Conservation (phyloP, 2,329 filamentous ascomycete species). For the Hypomyces rosellus region DNA sequence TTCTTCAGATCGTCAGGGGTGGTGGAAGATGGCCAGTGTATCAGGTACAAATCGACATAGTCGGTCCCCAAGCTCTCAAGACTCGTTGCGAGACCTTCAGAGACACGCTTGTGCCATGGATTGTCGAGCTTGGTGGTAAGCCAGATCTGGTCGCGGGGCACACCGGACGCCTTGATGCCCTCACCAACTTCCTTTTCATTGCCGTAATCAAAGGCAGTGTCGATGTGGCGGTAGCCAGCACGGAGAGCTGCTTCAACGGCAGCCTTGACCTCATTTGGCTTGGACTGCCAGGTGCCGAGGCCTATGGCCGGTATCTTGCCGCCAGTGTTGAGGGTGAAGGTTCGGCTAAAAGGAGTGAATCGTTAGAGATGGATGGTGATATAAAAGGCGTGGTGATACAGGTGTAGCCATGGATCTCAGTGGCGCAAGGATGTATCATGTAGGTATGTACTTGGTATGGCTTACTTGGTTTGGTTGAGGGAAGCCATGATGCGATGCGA, state of each 20-base stretch:
- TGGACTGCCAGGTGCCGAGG: slow-evolving; percentile 74
- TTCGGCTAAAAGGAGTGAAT: no score
- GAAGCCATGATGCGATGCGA: slow-evolving; percentile 7
- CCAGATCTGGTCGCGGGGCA: slow-evolving; percentile 62
- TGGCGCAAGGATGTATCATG: not conserved
- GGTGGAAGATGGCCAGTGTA: slow-evolving; percentile 65
- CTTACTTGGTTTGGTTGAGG: slow-evolving; percentile 9
- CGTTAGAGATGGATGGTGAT: no score
- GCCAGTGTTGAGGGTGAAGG: slow-evolving; percentile 67
- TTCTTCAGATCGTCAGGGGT: slow-evolving; percentile 58
- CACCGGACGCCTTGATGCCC: slow-evolving; percentile 57
- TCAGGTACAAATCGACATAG: slow-evolving; percentile 65
- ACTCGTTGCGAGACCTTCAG: slow-evolving; percentile 53
- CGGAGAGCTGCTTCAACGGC: slow-evolving; percentile 66
- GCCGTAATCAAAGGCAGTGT: slow-evolving; percentile 70
- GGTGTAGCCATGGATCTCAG: no score
- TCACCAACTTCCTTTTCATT: slow-evolving; percentile 66
- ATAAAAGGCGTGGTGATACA: no score
- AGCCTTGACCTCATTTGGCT: slow-evolving; percentile 59
- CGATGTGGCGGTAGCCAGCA: slow-evolving; percentile 68
- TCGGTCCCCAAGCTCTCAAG: slow-evolving; percentile 55
- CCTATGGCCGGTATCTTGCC: slow-evolving; percentile 72
- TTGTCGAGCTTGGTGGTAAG: slow-evolving; percentile 80
- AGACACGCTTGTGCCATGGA: slow-evolving; percentile 65
- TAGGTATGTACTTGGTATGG: not conserved